Evolutionary conservation across 169 alveolate species (phyloP).

Genomic region (Plasmodium yoelii): DNA sequence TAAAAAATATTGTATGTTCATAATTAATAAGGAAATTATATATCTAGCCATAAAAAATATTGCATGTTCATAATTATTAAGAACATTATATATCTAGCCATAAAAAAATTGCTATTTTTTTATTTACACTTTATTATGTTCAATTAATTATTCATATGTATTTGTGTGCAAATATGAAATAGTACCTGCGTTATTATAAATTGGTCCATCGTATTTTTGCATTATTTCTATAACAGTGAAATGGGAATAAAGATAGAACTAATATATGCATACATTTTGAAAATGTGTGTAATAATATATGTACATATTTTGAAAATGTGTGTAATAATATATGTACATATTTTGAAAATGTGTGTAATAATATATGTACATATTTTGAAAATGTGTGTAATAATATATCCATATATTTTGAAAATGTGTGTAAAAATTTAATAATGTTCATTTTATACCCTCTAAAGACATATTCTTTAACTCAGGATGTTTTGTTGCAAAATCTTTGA

Average conservation of each 20-base stretch:
- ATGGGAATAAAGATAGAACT: not conserved
- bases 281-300: too few species aligned
- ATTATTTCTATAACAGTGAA: slow-evolving; percentile 12
- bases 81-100: not conserved
- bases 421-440: too few species aligned
- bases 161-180: not conserved
- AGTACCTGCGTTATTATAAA: slow-evolving; percentile 70
- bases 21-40: not conserved
- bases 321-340: too few species aligned
- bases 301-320: too few species aligned
- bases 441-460: slow-evolving; percentile 31
- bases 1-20: not conserved
- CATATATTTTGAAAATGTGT: too few species aligned
- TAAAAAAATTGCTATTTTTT: slow-evolving; percentile 13
- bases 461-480: slow-evolving; percentile 25
- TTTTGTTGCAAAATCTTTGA: slow-evolving; percentile 41
- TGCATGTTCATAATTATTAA: not conserved
- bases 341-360: too few species aligned
- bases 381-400: too few species aligned
- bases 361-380: too few species aligned
- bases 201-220: slow-evolving; percentile 30
- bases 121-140: slow-evolving; percentile 1
- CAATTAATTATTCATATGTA: too few species aligned
- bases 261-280: too few species aligned
- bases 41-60: not conserved